Conservation (phyloP, 257 asterid species). For the Schizonepeta tenuifolia region DNA sequence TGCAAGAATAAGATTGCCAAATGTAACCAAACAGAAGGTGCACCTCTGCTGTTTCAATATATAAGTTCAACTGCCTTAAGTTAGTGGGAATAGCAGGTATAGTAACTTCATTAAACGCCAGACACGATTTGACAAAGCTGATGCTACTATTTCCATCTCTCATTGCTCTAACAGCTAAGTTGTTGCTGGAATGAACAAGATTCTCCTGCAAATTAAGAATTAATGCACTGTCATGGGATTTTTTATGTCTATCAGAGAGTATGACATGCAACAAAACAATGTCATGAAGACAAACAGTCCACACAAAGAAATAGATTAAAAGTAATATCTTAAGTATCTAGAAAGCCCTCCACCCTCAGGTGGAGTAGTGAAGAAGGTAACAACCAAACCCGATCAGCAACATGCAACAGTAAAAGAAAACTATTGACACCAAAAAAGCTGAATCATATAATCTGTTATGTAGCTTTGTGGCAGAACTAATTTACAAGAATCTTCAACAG, state of each 20-base stretch:
- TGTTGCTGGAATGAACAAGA: constrained; percentile 78
- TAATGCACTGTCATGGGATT: neutral
- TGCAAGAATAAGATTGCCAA: constrained; percentile 18
- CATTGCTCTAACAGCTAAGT: constrained; percentile 68
- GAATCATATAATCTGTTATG: neutral
- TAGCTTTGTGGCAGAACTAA: neutral
- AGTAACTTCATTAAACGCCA: constrained; percentile 85
- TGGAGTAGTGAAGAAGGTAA: neutral
- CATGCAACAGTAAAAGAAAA: constrained; percentile 4
- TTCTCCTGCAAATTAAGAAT: constrained; percentile 60
- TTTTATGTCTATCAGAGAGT: constrained; percentile 14
- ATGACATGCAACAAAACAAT: constrained; percentile 17
- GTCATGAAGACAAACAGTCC: constrained; percentile 17
- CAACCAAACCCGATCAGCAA: neutral
- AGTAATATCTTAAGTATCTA: neutral
- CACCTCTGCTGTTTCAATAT: constrained; percentile 94
- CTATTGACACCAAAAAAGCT: neutral
- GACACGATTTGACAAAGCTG: constrained; percentile 73
- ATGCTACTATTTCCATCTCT: constrained; percentile 47
- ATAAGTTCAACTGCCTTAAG: constrained; percentile 72
- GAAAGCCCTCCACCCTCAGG: neutral
- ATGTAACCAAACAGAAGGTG: constrained; percentile 26
- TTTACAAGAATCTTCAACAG: constrained; percentile 17
- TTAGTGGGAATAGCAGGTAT: constrained; percentile 64
- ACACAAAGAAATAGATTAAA: constrained; percentile 5